phyloP scores from a whole-genome alignment of 2,329 filamentous ascomycete species.

The Trichoderma sp. region DNA sequence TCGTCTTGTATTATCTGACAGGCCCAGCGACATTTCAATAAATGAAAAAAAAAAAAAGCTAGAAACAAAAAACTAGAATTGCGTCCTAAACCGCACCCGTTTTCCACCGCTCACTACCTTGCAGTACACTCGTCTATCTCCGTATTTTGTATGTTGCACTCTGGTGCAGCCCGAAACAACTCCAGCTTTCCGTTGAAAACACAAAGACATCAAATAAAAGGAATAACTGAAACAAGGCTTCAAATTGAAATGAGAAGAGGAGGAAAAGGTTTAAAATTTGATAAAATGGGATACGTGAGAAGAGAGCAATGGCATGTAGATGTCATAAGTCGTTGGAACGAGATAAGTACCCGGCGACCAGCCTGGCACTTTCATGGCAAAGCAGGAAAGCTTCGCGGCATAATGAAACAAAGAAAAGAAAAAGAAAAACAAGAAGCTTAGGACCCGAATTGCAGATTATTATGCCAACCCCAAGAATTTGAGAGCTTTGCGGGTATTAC shows the following conservation, averaged over 20 bases:
- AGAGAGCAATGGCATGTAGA: not conserved
- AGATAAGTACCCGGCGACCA: not conserved
- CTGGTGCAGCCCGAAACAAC: not conserved
- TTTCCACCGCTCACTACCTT: not conserved
- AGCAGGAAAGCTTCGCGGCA: not conserved
- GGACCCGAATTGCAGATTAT: not conserved
- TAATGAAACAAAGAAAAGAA: not conserved
- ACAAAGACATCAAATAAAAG: not conserved
- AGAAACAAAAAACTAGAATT: not conserved
- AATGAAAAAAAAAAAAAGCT: not conserved
- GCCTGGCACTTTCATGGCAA: not conserved
- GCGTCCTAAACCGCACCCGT: not conserved
- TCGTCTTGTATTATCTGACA: not conserved
- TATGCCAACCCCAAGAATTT: conserved; percentile 52
- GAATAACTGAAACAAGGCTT: not conserved
- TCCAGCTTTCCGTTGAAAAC: not conserved
- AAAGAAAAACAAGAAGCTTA: not conserved
- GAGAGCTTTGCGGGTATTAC: conserved; percentile 53
- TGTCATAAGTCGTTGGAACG: conserved; percentile 15
- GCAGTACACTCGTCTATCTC: conserved; percentile 1
- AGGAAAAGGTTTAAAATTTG: not conserved
- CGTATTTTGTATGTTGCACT: not conserved
- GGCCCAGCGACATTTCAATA: not conserved
- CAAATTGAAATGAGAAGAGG: not conserved
- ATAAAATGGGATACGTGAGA: not conserved